phyloP scores from a whole-genome alignment of 2,329 filamentous ascomycete species.

The Tetracladium maxilliforme region DNA sequence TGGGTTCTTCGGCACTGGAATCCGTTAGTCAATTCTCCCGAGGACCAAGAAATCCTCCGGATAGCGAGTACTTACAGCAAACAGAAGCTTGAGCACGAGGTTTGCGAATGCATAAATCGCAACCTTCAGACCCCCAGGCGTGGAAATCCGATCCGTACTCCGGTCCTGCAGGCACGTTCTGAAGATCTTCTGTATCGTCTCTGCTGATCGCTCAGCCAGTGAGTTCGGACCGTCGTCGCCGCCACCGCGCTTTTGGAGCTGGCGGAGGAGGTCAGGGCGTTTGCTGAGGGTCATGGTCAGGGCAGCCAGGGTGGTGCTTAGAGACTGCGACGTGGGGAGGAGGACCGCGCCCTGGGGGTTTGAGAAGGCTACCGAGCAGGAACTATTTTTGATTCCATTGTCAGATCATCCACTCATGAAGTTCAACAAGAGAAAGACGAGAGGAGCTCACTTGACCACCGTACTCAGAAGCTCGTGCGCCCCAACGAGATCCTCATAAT shows the following conservation, averaged over 20 bases:
- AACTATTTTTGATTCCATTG: conserved; percentile 33
- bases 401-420: conserved; percentile 1
- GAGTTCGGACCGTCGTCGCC: conserved; percentile 50
- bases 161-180: conserved; percentile 79
- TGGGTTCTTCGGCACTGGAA: conserved; percentile 62
- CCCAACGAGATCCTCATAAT: conserved; percentile 58
- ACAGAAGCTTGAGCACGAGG: conserved; percentile 74
- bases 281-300: conserved; percentile 76
- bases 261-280: conserved; percentile 59
- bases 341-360: conserved; percentile 72
- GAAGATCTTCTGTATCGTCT: conserved; percentile 81
- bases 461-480: conserved; percentile 63
- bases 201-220: conserved; percentile 75
- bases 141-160: conserved; percentile 47
- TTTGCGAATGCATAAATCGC: conserved; percentile 91
- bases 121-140: conserved; percentile 69
- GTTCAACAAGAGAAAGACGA: conserved; percentile 1
- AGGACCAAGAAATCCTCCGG: too few relatives aligned
- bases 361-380: conserved; percentile 69
- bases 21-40: conserved; percentile 2
- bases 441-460: conserved; percentile 53
- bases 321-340: conserved; percentile 68
- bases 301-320: conserved; percentile 66
- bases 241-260: conserved; percentile 33
- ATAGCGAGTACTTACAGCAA: conserved; percentile 42